These are phyloP conservation scores for Silene uniflora DNA, from an alignment of 148 eudicot species.

Conservation along the genomic window DNA sequence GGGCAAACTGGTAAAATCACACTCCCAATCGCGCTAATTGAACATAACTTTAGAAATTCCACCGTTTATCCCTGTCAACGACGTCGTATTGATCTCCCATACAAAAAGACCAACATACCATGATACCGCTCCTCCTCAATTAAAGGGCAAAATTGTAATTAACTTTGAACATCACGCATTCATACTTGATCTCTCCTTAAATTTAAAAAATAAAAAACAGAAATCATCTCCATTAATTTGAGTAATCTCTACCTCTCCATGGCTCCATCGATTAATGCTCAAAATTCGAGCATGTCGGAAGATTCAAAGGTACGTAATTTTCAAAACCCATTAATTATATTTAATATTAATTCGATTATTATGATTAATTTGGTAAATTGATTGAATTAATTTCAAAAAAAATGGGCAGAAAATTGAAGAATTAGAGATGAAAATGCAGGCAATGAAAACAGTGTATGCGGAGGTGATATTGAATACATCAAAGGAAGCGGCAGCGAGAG, in stretches of 20 bases:
- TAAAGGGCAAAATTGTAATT: too few relatives aligned
- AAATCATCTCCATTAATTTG: not conserved
- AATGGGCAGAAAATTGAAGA: not conserved
- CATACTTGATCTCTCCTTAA: too few relatives aligned
- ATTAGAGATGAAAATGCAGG: constrained; percentile 39
- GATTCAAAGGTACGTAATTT: not conserved
- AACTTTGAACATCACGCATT: not conserved
- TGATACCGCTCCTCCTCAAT: too few relatives aligned
- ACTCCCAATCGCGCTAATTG: too few relatives aligned
- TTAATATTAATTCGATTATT: not conserved
- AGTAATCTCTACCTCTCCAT: too few relatives aligned
- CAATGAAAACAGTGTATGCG: constrained; percentile 62
- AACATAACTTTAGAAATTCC: too few relatives aligned
- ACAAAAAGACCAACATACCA: too few relatives aligned
- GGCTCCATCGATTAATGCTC: too few relatives aligned
- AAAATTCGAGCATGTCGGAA: not conserved
- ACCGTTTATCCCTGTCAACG: too few relatives aligned
- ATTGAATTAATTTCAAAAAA: too few relatives aligned
- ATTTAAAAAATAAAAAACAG: not conserved
- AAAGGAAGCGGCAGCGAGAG: constrained; percentile 67
- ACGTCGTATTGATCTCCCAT: not conserved
- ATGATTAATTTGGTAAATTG: too few relatives aligned
- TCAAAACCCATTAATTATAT: not conserved
- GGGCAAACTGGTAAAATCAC: too few relatives aligned
- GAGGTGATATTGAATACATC: constrained; percentile 59